Evolutionary conservation across 352 stramenopile species (phyloP).

Genomic region (Pythium phragmitis): DNA sequence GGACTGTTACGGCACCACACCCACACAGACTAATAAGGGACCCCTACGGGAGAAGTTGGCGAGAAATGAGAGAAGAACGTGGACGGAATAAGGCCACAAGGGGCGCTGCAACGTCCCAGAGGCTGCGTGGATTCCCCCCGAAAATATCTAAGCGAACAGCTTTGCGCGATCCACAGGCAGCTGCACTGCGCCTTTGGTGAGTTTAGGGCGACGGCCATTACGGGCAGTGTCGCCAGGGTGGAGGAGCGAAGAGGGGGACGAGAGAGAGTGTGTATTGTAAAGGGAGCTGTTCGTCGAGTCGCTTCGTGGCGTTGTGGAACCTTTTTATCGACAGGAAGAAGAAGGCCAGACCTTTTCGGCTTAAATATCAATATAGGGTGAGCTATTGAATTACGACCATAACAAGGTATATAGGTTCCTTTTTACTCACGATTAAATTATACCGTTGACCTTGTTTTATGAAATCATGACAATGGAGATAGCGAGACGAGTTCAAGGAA

Average conservation of each 20-base stretch:
- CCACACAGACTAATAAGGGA: too few species aligned
- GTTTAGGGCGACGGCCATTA: conserved; percentile 1
- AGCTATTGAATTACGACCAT: neutral
- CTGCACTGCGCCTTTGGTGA: neutral
- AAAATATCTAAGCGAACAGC: too few species aligned
- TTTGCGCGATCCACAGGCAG: neutral
- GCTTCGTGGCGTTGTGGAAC: conserved; percentile 13
- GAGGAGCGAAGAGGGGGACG: conserved; percentile 1
- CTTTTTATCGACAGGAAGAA: conserved; percentile 7
- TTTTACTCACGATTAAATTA: neutral
- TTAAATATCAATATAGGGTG: conserved; percentile 6
- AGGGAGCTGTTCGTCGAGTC: conserved; percentile 20
- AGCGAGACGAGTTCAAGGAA: neutral
- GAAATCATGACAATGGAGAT: neutral
- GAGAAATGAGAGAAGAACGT: conserved; percentile 4
- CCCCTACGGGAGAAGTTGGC: neutral
- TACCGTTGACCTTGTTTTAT: neutral
- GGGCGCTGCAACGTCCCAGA: neutral
- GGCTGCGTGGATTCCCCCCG: neutral
- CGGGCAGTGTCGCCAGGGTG: neutral
- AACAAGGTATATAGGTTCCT: neutral
- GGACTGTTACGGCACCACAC: too few species aligned
- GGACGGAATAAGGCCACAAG: neutral
- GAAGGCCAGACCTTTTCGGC: neutral
- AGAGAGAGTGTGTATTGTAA: neutral